phyloP scores from a whole-genome alignment of 305 asterid genomes.

The Fraxinus albicans region DNA sequence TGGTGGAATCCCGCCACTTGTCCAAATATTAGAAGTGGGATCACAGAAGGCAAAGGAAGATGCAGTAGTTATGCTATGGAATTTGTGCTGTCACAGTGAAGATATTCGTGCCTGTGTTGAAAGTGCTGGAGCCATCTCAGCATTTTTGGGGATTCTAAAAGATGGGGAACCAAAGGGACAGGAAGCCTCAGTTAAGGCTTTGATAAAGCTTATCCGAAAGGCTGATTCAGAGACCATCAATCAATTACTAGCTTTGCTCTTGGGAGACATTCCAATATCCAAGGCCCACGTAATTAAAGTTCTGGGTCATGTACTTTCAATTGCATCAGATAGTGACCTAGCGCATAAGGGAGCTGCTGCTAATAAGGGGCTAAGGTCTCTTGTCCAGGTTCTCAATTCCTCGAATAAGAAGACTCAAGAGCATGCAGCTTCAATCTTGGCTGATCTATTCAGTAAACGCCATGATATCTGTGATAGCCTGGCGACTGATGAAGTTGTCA shows the following conservation, averaged over 20 bases:
- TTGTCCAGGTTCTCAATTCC: conserved; percentile 73
- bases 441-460: conserved; percentile 61
- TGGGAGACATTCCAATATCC: conserved; percentile 65
- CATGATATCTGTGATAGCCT: conserved; percentile 69
- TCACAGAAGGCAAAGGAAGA: conserved; percentile 66
- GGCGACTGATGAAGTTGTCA: conserved; percentile 67
- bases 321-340: conserved; percentile 66
- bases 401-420: conserved; percentile 70
- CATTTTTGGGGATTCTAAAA: conserved; percentile 71
- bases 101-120: conserved; percentile 79
- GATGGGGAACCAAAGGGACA: conserved; percentile 70
- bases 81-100: conserved; percentile 78
- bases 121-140: conserved; percentile 78
- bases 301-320: conserved; percentile 76
- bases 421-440: conserved; percentile 68
- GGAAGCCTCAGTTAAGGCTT: conserved; percentile 66
- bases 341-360: conserved; percentile 55
- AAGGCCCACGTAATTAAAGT: conserved; percentile 63
- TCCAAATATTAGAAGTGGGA: conserved; percentile 72
- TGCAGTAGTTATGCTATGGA: conserved; percentile 60
- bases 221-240: conserved; percentile 61
- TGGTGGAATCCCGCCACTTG: conserved; percentile 94
- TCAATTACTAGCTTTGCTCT: conserved; percentile 66
- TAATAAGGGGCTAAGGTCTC: conserved; percentile 72
- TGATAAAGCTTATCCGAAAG: conserved; percentile 48